Evolutionary conservation across 805 yeast species (phyloP).

Genomic region (Ogataea trehaloabstinens): DNA sequence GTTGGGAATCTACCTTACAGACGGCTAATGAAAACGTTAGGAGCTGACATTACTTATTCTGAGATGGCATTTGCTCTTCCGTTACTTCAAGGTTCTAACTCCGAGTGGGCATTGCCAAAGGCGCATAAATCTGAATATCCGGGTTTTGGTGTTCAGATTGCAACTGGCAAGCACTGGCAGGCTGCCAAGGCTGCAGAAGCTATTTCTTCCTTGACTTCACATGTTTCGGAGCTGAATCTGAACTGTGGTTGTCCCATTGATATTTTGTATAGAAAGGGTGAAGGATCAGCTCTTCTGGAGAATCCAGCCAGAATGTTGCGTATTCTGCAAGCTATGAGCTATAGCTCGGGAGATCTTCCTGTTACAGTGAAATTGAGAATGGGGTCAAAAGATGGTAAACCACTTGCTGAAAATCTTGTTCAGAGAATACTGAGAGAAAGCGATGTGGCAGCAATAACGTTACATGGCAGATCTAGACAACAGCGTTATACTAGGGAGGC

Average conservation of each 20-base stretch:
- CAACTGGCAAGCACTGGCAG: slow-evolving; percentile 89
- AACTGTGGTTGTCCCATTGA: slow-evolving; percentile 99
- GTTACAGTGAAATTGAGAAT: slow-evolving; percentile 89
- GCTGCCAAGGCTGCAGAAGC: slow-evolving; percentile 92
- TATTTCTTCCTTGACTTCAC: slow-evolving; percentile 51
- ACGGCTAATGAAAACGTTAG: slow-evolving; percentile 83
- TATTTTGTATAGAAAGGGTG: slow-evolving; percentile 88
- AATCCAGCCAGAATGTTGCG: slow-evolving; percentile 79
- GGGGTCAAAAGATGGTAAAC: slow-evolving; percentile 81
- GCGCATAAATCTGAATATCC: slow-evolving; percentile 81
- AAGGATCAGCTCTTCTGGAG: slow-evolving; percentile 91
- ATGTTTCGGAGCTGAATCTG: slow-evolving; percentile 80
- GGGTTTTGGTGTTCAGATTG: slow-evolving; percentile 92
- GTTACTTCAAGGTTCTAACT: slow-evolving; percentile 80
- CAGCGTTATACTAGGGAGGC: slow-evolving; percentile 91
- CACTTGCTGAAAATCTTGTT: slow-evolving; percentile 81
- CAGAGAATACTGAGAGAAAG: slow-evolving; percentile 70
- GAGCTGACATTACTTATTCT: slow-evolving; percentile 89
- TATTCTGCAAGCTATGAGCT: slow-evolving; percentile 84
- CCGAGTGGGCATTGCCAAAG: slow-evolving; percentile 97
- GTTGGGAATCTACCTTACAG: slow-evolving; percentile 97
- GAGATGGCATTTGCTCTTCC: slow-evolving; percentile 95
- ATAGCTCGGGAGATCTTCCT: slow-evolving; percentile 86
- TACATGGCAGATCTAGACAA: slow-evolving; percentile 95
- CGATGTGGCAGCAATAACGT: slow-evolving; percentile 84